Base-by-base conservation (phyloP, 805 yeast species). In the Saturnispora kantuleensis region DNA sequence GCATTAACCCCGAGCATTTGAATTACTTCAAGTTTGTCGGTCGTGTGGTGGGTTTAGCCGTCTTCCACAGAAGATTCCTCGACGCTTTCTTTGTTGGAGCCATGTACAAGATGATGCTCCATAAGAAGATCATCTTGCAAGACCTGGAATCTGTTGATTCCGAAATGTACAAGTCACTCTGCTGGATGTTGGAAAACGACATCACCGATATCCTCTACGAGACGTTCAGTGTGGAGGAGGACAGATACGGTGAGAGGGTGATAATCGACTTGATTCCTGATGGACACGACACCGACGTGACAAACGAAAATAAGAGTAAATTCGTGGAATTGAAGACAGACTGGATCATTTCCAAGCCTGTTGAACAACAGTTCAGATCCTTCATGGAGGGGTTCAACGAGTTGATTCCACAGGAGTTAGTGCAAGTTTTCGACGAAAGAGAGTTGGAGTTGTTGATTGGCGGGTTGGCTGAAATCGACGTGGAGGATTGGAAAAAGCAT, bases 131-230 rank as follows among this genome's bases (percentile, higher is more conserved):
- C 53, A 90, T 87, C 2, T 70, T 93, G 54, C 95, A 86, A 64
- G 99, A 93, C 67, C 84, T 93, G 94, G 98, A 93, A 66, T 95
- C 97, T 66, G 97, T 94, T 49, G 99, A 93, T 66, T 90, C 96
- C 18, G 97, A 93, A 60, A 88, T 90, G 68, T 87, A 87, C 69
- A 79, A 93, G 59, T 90, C 96, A 18, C 71, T 93, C 65, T 85
- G 86, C 58, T 93, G 98, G 98, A 86, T 88, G 64, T 70, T 88
- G 50, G 97, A 93, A 57, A 90, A 93, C 62, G 96, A 88, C 62
- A 90, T 93, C 57, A 84, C 93, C 30, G 90, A 79, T 49, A 70
- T 90, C 31, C 71, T 93, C 50, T 96, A 86, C 55, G 74, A 87
- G 59, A 86, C 97, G 0, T 93, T 93, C 68, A 77, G 88, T 56